Conservation (phyloP, 768 basidiomycete genomes). For the Lentinula lateritia region DNA sequence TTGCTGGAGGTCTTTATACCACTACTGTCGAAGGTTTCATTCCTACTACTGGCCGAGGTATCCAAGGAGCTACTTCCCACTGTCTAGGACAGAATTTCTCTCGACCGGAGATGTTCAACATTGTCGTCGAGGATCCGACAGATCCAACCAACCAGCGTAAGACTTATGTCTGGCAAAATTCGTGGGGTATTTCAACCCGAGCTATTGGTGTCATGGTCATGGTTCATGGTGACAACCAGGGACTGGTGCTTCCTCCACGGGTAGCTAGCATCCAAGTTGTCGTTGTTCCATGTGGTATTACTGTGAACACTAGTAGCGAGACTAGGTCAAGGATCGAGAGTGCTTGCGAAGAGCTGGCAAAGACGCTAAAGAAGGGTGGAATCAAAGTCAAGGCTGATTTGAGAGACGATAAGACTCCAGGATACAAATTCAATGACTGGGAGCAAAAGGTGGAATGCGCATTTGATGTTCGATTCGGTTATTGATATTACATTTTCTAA, state of each 20-base stretch:
- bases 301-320: constrained; percentile 71
- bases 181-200: constrained; percentile 96
- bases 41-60: constrained; percentile 93
- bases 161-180: constrained; percentile 94
- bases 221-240: constrained; percentile 98
- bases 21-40: constrained; percentile 98
- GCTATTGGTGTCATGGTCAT: constrained; percentile 99
- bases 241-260: constrained; percentile 92
- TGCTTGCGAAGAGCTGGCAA: constrained; percentile 73
- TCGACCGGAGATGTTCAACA: constrained; percentile 94
- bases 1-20: constrained; percentile 96
- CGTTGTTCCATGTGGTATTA: constrained; percentile 91
- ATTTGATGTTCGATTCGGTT: not conserved
- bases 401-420: constrained; percentile 94
- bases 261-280: constrained; percentile 92
- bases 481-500: not conserved
- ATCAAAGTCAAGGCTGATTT: constrained; percentile 87
- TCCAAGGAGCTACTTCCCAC: constrained; percentile 97
- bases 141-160: constrained; percentile 64
- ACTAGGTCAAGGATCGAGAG: constrained; percentile 67
- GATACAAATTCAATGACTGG: constrained; percentile 99
- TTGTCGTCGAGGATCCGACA: constrained; percentile 91
- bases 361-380: constrained; percentile 63
- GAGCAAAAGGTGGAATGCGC: constrained; percentile 78
- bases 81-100: constrained; percentile 99